These are phyloP conservation scores for Leccinum truebloodii DNA, from an alignment of 768 basidiomycete genomes.

Conservation along the genomic window DNA sequence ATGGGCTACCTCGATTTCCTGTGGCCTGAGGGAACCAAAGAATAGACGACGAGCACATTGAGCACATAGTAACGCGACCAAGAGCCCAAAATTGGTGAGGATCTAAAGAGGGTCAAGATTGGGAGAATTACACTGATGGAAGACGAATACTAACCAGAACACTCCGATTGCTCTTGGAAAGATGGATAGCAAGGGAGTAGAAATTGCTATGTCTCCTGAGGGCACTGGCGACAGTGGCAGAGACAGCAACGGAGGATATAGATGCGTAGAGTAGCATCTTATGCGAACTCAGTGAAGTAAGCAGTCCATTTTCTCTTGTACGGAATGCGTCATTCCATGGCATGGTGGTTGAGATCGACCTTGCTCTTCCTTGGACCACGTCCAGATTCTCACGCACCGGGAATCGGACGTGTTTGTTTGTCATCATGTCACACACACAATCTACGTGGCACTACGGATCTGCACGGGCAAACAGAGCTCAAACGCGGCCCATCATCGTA, in stretches of 20 bases:
- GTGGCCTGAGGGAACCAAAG: conserved; percentile 84
- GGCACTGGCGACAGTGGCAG: conserved; percentile 75
- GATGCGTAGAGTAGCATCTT: conserved; percentile 69
- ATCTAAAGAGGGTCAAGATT: conserved; percentile 49
- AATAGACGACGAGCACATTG: conserved; percentile 83
- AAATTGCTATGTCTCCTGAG: conserved; percentile 86
- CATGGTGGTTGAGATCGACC: conserved; percentile 35
- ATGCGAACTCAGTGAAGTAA: conserved; percentile 55
- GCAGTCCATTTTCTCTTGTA: conserved; percentile 50
- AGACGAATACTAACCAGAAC: conserved; percentile 63
- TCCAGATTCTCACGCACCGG: conserved; percentile 21
- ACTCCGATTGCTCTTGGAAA: conserved; percentile 93
- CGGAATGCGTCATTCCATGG: conserved; percentile 52
- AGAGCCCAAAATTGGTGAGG: conserved; percentile 86
- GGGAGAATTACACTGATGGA: neutral
- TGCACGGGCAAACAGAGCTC: no score
- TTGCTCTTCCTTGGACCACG: conserved; percentile 4
- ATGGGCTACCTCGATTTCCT: conserved; percentile 83
- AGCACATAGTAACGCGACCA: conserved; percentile 73
- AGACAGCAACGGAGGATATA: conserved; percentile 68
- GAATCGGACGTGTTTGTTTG: no score
- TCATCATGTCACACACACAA: no score
- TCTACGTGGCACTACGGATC: no score
- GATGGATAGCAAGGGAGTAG: conserved; percentile 88
- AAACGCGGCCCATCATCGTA: no score